Evolutionary conservation across 805 yeast species (phyloP).

Genomic region (Kockiozyma suomiensis): DNA sequence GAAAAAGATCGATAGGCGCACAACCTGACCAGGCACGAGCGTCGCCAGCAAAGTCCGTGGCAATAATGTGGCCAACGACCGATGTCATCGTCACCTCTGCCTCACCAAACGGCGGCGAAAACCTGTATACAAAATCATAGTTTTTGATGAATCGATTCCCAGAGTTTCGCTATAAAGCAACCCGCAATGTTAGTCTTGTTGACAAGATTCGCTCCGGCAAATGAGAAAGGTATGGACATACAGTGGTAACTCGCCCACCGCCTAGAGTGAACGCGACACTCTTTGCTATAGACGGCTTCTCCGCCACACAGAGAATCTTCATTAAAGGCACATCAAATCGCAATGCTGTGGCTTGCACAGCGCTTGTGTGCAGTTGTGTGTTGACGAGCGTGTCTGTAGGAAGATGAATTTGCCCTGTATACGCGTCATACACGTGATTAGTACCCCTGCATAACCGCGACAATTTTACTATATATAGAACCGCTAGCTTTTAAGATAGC

Average conservation of each 20-base stretch:
- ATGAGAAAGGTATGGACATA: slow-evolving; percentile 7
- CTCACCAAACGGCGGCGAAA: slow-evolving; percentile 59
- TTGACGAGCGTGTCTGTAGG: neutral
- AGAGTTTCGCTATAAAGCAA: slow-evolving; percentile 53
- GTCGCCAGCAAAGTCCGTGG: slow-evolving; percentile 63
- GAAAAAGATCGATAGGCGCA: slow-evolving; percentile 50
- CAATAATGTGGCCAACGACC: slow-evolving; percentile 82
- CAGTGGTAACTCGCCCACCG: slow-evolving; percentile 60
- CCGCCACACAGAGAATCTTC: slow-evolving; percentile 93
- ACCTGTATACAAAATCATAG: slow-evolving; percentile 72
- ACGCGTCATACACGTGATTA: neutral
- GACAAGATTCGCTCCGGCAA: neutral
- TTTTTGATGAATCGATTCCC: slow-evolving; percentile 68
- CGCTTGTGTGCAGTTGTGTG: neutral
- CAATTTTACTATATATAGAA: no score
- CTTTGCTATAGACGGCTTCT: slow-evolving; percentile 92
- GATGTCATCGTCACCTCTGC: slow-evolving; percentile 90
- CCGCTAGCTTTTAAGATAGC: no score
- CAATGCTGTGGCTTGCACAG: no score
- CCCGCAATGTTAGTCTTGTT: no score
- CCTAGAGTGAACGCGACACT: slow-evolving; percentile 74
- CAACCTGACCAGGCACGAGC: slow-evolving; percentile 62
- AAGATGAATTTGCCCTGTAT: neutral
- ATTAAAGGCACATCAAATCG: slow-evolving; percentile 41
- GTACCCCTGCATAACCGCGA: slow-evolving; percentile 8